These are phyloP conservation scores for Saposhnikovia divaricata DNA, from an alignment of 129 eudicot genomes.

Conservation along the genomic window DNA sequence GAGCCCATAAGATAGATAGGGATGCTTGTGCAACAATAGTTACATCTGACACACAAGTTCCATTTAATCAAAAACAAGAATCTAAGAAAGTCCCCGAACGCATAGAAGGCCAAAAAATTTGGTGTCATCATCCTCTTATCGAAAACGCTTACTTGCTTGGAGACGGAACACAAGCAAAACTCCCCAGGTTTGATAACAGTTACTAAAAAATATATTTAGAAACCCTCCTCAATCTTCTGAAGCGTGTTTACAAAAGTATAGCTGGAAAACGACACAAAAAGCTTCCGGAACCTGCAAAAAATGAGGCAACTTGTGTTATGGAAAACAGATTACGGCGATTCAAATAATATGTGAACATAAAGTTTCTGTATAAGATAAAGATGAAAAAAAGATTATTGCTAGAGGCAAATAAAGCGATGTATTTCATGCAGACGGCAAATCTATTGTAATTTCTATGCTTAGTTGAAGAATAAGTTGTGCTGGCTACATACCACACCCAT, in stretches of 20 bases:
- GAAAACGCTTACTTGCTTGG: neutral
- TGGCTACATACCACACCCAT: conserved; percentile 68
- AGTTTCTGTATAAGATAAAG: neutral
- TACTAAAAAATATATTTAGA: neutral
- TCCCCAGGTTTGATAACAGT: neutral
- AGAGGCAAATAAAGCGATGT: neutral
- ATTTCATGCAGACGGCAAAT: neutral
- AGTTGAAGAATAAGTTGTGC: neutral
- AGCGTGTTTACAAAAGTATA: conserved; percentile 51
- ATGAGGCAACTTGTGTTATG: neutral
- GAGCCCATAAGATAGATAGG: too few species aligned
- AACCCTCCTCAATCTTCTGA: conserved; percentile 29
- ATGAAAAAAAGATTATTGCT: neutral
- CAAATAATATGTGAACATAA: neutral
- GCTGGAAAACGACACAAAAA: conserved; percentile 38
- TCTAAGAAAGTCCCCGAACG: too few species aligned
- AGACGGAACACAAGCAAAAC: neutral
- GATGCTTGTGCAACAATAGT: too few species aligned
- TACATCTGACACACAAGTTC: too few species aligned
- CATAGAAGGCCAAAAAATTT: neutral
- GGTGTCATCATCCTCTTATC: neutral
- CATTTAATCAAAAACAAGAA: too few species aligned
- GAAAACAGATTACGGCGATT: neutral
- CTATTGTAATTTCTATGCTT: neutral
- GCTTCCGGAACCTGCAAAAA: conserved; percentile 50